A percentile compares a stretch with the other conserved stretches of the same genome.
phyloP scores from a whole-genome alignment of 208 protist species.

The Tritrichomonas foetus region DNA sequence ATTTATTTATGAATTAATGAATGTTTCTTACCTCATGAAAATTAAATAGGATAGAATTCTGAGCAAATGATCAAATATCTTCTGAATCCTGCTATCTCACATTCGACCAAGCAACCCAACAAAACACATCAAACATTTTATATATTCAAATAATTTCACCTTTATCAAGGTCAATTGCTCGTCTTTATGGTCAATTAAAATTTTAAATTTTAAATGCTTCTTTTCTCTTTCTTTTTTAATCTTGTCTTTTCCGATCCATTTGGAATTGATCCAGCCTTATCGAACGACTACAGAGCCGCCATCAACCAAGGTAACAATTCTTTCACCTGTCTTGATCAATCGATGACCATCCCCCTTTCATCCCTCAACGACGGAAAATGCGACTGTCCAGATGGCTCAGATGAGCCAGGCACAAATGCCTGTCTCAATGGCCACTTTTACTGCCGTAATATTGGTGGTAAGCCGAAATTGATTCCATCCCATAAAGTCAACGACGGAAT shows the following conservation, averaged over 20 bases:
- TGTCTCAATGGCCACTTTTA: slow-evolving; percentile 54
- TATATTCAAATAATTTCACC: too few relatives aligned
- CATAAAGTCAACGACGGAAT: slow-evolving; percentile 55
- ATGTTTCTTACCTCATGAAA: too few relatives aligned
- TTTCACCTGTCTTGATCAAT: slow-evolving; percentile 31
- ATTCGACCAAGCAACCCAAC: too few relatives aligned
- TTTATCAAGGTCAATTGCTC: too few relatives aligned
- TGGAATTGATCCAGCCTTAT: background rate
- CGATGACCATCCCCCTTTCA: slow-evolving; percentile 34
- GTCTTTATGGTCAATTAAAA: too few relatives aligned
- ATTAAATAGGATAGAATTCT: too few relatives aligned
- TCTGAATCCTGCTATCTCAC: too few relatives aligned
- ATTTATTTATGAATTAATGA: too few relatives aligned
- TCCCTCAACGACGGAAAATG: slow-evolving; percentile 47
- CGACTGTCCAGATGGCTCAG: slow-evolving; percentile 46
- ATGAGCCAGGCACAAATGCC: slow-evolving; percentile 58
- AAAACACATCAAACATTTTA: too few relatives aligned
- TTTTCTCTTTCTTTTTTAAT: background rate
- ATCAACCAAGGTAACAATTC: background rate
- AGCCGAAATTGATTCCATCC: slow-evolving; percentile 34
- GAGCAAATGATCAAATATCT: too few relatives aligned
- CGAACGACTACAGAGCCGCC: background rate
- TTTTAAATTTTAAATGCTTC: background rate
- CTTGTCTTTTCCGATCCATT: background rate
- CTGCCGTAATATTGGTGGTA: slow-evolving; percentile 49